Conservation (phyloP, 1,139 yeast genomes). For the Trichomonascaceae sp. region DNA sequence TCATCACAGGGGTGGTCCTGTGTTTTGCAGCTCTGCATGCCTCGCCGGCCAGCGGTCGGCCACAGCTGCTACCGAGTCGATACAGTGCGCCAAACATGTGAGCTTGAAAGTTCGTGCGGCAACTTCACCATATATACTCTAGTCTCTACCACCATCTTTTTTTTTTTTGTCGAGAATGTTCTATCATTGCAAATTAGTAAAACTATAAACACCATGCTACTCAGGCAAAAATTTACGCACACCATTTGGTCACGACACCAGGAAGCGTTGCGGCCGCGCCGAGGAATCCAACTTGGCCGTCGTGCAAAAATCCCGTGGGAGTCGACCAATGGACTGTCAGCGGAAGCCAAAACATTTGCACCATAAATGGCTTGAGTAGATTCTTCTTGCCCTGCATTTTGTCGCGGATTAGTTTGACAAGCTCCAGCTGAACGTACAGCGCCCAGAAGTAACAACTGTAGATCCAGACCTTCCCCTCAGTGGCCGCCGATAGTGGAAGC, state of each 20-base stretch:
- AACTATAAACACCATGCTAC: no score
- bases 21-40: no score
- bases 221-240: no score
- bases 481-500: slow-evolving; percentile 16
- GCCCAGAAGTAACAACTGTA: slow-evolving; percentile 31
- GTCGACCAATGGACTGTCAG: slow-evolving; percentile 32
- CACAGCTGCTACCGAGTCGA: no score
- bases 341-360: slow-evolving; percentile 30
- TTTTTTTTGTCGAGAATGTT: no score
- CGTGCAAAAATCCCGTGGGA: slow-evolving; percentile 24
- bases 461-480: slow-evolving; percentile 25
- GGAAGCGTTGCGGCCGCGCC: slow-evolving; percentile 27
- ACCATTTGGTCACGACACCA: slow-evolving; percentile 15
- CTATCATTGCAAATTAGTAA: no score
- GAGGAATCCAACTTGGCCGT: slow-evolving; percentile 26
- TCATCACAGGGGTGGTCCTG: no score
- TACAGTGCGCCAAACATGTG: no score
- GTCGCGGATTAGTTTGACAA: slow-evolving; percentile 11
- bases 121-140: no score
- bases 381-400: slow-evolving; percentile 9
- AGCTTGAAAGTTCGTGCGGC: no score
- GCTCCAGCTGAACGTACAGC: slow-evolving; percentile 27
- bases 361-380: slow-evolving; percentile 19
- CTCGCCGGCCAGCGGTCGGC: no score
- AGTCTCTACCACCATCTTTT: no score